Conservation (phyloP, 805 yeast species). For the Saccharomycopsis olivae region DNA sequence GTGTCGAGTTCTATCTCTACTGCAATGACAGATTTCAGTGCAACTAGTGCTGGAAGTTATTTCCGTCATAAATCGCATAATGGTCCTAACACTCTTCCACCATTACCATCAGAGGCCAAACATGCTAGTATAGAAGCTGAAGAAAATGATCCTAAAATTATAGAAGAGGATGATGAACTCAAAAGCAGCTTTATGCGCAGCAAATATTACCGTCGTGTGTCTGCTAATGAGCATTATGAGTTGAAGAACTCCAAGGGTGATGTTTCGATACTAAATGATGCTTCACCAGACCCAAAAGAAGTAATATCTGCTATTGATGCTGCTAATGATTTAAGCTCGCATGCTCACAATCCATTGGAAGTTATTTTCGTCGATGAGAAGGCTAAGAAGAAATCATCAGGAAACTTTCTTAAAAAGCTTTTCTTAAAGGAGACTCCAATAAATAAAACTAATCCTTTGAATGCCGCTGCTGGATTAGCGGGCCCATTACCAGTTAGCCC, state of each 20-base stretch:
- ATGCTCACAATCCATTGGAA: slow-evolving; percentile 11
- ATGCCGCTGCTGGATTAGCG: slow-evolving; percentile 1
- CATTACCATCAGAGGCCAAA: background rate
- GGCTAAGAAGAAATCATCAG: slow-evolving; percentile 9
- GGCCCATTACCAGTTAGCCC: background rate
- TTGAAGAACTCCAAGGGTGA: slow-evolving; percentile 6
- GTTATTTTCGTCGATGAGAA: slow-evolving; percentile 16
- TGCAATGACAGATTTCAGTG: slow-evolving; percentile 58
- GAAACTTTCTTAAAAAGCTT: slow-evolving; percentile 15
- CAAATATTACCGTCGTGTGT: slow-evolving; percentile 14
- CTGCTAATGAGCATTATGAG: slow-evolving; percentile 9
- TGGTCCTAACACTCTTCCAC: slow-evolving; percentile 20
- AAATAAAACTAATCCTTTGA: slow-evolving; percentile 10
- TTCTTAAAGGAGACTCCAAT: slow-evolving; percentile 9
- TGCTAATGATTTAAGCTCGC: background rate
- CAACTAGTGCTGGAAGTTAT: slow-evolving; percentile 82
- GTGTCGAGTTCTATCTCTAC: slow-evolving; percentile 27
- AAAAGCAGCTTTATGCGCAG: slow-evolving; percentile 16
- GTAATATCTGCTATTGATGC: background rate
- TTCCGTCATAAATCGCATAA: slow-evolving; percentile 64
- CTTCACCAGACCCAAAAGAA: slow-evolving; percentile 1
- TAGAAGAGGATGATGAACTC: slow-evolving; percentile 17
- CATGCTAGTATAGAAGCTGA: background rate
- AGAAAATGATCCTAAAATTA: background rate
- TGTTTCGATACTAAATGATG: slow-evolving; percentile 10